Percentiles rank a stretch among this genome's conserved stretches.
phyloP scores from a whole-genome alignment of 169 alveolate genomes.

The Toxoplasma gondii region DNA sequence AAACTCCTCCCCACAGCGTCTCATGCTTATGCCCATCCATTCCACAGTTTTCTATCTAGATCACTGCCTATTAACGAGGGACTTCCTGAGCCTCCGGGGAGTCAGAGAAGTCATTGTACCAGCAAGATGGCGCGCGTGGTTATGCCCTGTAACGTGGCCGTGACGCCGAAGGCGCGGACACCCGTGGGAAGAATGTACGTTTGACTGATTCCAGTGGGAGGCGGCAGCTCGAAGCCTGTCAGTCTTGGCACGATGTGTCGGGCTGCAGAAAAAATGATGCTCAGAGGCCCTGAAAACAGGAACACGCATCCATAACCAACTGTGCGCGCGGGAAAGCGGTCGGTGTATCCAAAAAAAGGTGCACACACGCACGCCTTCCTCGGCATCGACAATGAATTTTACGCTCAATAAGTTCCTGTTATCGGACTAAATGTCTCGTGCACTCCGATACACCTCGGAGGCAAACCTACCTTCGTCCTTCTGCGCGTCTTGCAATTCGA shows the following conservation, averaged over 20 bases:
- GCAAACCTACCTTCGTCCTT: conserved; percentile 30
- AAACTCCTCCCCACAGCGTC: too few species aligned
- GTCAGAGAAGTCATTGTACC: not conserved
- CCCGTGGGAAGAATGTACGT: conserved; percentile 48
- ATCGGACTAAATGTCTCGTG: not conserved
- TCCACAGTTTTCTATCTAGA: too few species aligned
- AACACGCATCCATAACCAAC: not conserved
- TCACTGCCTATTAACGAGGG: too few species aligned
- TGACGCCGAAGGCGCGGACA: conserved; percentile 40
- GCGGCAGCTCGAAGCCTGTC: conserved; percentile 44
- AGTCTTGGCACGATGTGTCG: not conserved
- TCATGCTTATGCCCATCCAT: too few species aligned
- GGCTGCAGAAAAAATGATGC: conserved; percentile 44
- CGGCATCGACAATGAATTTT: not conserved
- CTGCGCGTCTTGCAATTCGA: conserved; percentile 40
- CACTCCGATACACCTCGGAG: not conserved
- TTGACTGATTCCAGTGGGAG: conserved; percentile 1
- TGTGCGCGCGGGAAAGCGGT: not conserved
- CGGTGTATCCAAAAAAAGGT: too few species aligned
- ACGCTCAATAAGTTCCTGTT: not conserved
- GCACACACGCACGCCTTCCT: not conserved
- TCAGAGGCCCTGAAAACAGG: conserved; percentile 43
- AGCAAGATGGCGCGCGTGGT: conserved; percentile 56
- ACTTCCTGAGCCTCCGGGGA: too few species aligned
- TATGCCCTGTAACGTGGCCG: conserved; percentile 62